Base-by-base conservation (phyloP, 73 alveolate genomes). In the Paramecium sexaurelia region DNA sequence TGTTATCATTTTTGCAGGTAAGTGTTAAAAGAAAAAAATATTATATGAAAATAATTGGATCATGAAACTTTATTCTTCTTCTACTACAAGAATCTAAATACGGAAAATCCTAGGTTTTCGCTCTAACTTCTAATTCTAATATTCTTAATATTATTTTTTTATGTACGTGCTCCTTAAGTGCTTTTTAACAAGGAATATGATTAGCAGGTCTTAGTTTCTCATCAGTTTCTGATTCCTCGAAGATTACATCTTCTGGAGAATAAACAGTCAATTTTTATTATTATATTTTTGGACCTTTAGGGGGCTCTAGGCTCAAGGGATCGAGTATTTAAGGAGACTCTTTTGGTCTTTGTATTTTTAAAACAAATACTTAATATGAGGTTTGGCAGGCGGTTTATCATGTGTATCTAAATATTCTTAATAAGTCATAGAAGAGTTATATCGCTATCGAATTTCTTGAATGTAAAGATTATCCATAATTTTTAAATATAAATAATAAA, bases 331-430 rank as follows among this genome's bases (percentile, higher is more conserved):
- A 71, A 27, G 86, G 86, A 71, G 86, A 32, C 55, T 71, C 86
- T 71, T 71, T 71, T 13, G 86, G 86, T 71, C 86, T 71, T 33
- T 71, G 86, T 29, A 24, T 61, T 29, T 26, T 29, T 29, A 29
- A 29, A 29, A 26, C 24, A 29, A 32, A 61, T 71, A 71, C 86
- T 13, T 71, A 27, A 71, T 33, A 27, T 27, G 7, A 35, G 86
- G 86, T 71, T 71, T 71, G 1, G 55, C 39, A 35, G 86, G 86
- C 15, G 86, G 86, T 36, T 71, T 33, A 71, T 71, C 86, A 71
- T 35, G 17, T 2, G 40, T 10, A 71, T 71, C 86, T 71, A 71
- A 71, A 71, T 71, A 71, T 40, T 35, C 56, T 4, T 71, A 32
- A 37, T 71, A 71, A 0, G 86, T 71, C 86, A 71, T 71, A 6